These are phyloP conservation scores for Fusarium poae DNA, from an alignment of 2,329 filamentous ascomycete genomes.

Conservation along the genomic window DNA sequence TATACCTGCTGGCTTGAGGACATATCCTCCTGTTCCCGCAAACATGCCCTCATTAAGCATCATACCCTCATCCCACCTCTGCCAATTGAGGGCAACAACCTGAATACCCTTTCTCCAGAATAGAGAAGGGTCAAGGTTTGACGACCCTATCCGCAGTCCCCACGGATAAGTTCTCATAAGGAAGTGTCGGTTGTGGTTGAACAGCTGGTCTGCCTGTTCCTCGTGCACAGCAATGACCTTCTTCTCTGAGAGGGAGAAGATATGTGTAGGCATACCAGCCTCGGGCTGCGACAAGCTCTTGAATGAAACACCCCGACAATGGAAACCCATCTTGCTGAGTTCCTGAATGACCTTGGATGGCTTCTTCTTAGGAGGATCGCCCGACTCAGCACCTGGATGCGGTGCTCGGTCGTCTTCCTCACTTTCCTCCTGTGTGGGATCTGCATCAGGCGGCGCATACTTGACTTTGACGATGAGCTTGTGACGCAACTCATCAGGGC, in stretches of 20 bases:
- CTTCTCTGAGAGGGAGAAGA: slow-evolving; percentile 76
- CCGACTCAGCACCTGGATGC: slow-evolving; percentile 47
- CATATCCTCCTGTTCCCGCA: slow-evolving; percentile 83
- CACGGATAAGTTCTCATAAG: slow-evolving; percentile 92
- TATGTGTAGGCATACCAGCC: slow-evolving; percentile 72
- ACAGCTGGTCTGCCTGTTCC: slow-evolving; percentile 67
- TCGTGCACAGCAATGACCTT: slow-evolving; percentile 72
- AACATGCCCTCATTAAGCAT: slow-evolving; percentile 98
- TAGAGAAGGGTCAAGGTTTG: slow-evolving; percentile 85
- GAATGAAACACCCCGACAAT: slow-evolving; percentile 87
- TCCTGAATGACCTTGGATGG: slow-evolving; percentile 75
- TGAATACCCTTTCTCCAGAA: slow-evolving; percentile 93
- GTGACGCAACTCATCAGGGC: slow-evolving; percentile 75
- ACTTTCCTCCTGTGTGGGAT: slow-evolving; percentile 52
- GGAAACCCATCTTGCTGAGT: slow-evolving; percentile 82
- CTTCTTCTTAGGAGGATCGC: slow-evolving; percentile 65
- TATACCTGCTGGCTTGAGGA: slow-evolving; percentile 81
- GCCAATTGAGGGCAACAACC: slow-evolving; percentile 94
- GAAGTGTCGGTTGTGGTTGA: slow-evolving; percentile 84
- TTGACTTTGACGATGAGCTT: slow-evolving; percentile 92
- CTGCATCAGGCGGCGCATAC: slow-evolving; percentile 64
- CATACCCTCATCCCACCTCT: slow-evolving; percentile 90
- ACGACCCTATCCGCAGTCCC: slow-evolving; percentile 83
- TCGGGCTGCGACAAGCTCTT: slow-evolving; percentile 81
- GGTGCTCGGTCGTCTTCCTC: slow-evolving; percentile 56